A percentile compares a stretch with the other conserved stretches of the same genome.
Conservation (phyloP, 257 asterid genomes). For the Primulina huaijiensis region DNA sequence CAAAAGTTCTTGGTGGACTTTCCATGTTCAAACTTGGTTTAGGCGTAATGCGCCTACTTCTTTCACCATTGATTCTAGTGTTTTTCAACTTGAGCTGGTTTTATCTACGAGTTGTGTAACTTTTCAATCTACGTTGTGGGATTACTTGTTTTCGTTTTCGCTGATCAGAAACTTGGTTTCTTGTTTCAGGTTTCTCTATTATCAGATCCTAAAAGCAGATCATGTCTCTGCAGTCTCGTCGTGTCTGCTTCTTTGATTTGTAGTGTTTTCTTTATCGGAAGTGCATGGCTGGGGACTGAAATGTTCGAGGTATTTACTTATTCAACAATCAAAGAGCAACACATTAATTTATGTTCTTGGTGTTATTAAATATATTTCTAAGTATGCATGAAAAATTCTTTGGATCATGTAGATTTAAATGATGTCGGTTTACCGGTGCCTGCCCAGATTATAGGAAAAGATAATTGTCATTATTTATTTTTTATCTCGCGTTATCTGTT, state of each 20-base stretch:
- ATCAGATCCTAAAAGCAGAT: conserved; percentile 52
- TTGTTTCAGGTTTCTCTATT: conserved; percentile 42
- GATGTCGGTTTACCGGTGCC: not conserved
- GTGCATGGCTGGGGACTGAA: conserved; percentile 51
- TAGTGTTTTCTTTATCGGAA: conserved; percentile 57
- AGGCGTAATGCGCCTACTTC: too few relatives aligned
- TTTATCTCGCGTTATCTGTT: not conserved
- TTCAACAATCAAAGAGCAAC: not conserved
- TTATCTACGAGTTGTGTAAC: not conserved
- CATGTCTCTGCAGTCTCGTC: conserved; percentile 50
- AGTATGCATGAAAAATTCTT: not conserved
- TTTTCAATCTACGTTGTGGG: not conserved
- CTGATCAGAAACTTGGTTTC: conserved; percentile 15
- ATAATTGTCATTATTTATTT: not conserved
- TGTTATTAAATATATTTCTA: not conserved
- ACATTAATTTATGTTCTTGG: not conserved
- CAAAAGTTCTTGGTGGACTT: not conserved
- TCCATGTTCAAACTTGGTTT: not conserved
- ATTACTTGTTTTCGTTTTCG: not conserved
- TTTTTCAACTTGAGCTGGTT: not conserved
- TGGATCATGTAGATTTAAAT: not conserved
- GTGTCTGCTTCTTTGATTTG: conserved; percentile 47
- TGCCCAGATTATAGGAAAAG: not conserved
- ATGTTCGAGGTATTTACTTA: conserved; percentile 35
- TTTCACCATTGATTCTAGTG: not conserved